phyloP scores from a whole-genome alignment of 192 early-diverging fungal species.

The Coemansia aciculifera region DNA sequence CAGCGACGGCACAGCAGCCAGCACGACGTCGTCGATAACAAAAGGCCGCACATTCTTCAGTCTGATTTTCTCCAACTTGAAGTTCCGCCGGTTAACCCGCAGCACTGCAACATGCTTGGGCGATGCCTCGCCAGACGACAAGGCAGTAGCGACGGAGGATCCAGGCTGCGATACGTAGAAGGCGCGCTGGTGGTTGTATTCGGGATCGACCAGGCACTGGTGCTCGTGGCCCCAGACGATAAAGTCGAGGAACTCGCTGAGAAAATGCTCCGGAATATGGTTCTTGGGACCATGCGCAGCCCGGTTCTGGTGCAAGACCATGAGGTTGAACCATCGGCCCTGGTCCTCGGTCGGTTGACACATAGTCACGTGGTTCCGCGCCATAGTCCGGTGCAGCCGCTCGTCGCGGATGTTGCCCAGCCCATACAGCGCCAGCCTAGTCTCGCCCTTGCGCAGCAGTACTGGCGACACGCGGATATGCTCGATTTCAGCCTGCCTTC shows the following conservation, averaged over 20 bases:
- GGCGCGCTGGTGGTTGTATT: constrained; percentile 60
- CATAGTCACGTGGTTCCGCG: constrained; percentile 69
- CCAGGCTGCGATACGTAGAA: constrained; percentile 91
- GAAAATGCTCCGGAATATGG: constrained; percentile 86
- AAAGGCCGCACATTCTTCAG: constrained; percentile 87
- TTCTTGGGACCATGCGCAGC: constrained; percentile 76
- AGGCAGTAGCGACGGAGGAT: constrained; percentile 86
- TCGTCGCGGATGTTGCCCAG: constrained; percentile 94
- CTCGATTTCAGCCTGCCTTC: constrained; percentile 69
- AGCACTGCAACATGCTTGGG: constrained; percentile 65
- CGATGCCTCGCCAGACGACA: constrained; percentile 79
- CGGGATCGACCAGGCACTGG: constrained; percentile 84
- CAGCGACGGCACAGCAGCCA: constrained; percentile 57
- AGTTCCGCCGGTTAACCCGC: constrained; percentile 65
- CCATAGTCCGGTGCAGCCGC: constrained; percentile 77
- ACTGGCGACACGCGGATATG: constrained; percentile 79
- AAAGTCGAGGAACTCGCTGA: constrained; percentile 79
- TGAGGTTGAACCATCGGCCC: constrained; percentile 85
- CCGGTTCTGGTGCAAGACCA: constrained; percentile 93
- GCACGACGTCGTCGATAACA: constrained; percentile 68
- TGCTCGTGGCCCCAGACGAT: constrained; percentile 98
- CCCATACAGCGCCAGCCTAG: constrained; percentile 81
- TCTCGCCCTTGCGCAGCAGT: constrained; percentile 75
- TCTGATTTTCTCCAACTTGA: constrained; percentile 71
- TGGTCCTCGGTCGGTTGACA: constrained; percentile 66